Evolutionary conservation across 1,284 basidiomycete genomes (phyloP), one percentile per base, ranked within the genome.

Genomic region (Papiliotrema laurentii): DNA sequence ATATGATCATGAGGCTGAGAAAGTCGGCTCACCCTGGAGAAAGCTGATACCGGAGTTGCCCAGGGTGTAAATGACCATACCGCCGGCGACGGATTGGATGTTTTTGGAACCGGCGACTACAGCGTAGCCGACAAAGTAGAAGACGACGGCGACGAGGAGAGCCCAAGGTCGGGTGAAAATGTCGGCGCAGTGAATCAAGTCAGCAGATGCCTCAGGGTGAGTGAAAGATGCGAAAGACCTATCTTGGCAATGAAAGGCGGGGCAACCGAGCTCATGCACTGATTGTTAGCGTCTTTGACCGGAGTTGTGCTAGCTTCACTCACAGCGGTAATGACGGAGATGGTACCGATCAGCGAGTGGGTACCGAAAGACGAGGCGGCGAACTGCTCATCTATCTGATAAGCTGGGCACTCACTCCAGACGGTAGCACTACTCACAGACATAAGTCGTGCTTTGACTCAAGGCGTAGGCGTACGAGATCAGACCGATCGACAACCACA

Each of bases 201-300:
- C 19, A 19, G 9, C 7, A 13, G 30, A 33, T n/a, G 30, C 11
- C 14, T 9, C 24, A 13, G 10, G 9, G 5, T 6, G 18, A 16
- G 13, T 10, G 11, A 36, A 19, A 4, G 26, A 14, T 4, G 10
- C 26, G 14, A 25, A 3, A 37, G 13, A 45, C 57, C 55, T 26
- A 68, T 51, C 55, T 67, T 64, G 49, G 65, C 61, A 51, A 73
- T 55, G 62, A 71, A 64, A 42, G 69, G 71, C 33, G 67, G 59
- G 22, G 61, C 59, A 3, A 70, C 66, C 38, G n/a, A n/a, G n/a
- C n/a, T n/a, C n/a, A n/a, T n/a, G n/a, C n/a, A n/a, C n/a, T n/a
- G n/a, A n/a, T n/a, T n/a, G n/a, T n/a, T n/a, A n/a, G n/a, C n/a
- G n/a, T n/a, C n/a, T n/a, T n/a, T n/a, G n/a, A n/a, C n/a, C n/a